phyloP scores from a whole-genome alignment of 2,329 filamentous ascomycete species.

The Tolypocladium inflatum region DNA sequence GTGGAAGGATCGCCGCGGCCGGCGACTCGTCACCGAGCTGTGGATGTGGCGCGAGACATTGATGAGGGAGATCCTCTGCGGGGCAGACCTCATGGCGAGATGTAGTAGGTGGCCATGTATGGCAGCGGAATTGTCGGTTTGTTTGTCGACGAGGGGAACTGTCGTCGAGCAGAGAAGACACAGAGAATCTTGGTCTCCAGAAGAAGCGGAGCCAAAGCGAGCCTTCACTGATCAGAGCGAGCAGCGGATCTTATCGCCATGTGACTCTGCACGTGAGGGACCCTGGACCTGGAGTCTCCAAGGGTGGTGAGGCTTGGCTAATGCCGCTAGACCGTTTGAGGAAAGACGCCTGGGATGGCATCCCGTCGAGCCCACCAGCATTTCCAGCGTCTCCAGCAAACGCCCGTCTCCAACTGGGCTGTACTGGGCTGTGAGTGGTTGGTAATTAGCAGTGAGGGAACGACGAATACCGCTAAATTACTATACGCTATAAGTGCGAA shows the following conservation, averaged over 20 bases:
- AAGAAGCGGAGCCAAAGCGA: not conserved
- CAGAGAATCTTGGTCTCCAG: not conserved
- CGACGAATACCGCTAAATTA: not conserved
- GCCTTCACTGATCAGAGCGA: no score
- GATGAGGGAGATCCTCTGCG: slow-evolving; percentile 22
- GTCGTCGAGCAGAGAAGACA: not conserved
- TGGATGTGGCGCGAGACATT: slow-evolving; percentile 18
- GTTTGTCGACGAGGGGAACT: not conserved
- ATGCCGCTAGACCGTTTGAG: not conserved
- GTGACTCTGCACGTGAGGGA: slow-evolving; percentile 1
- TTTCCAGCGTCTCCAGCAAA: not conserved
- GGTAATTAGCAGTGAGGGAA: not conserved
- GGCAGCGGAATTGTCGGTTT: not conserved
- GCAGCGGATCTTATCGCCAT: slow-evolving; percentile 7
- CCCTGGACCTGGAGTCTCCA: not conserved
- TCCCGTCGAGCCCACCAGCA: not conserved
- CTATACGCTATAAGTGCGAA: not conserved
- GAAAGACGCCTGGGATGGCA: not conserved
- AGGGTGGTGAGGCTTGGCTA: not conserved
- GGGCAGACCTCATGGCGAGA: slow-evolving; percentile 21
- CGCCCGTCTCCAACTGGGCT: not conserved
- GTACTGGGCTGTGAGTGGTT: not conserved
- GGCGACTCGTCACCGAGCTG: slow-evolving; percentile 14
- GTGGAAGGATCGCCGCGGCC: slow-evolving; percentile 32
- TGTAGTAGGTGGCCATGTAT: not conserved